Conservation (phyloP, 2,329 filamentous ascomycete species). For the Trichoderma sp. region DNA sequence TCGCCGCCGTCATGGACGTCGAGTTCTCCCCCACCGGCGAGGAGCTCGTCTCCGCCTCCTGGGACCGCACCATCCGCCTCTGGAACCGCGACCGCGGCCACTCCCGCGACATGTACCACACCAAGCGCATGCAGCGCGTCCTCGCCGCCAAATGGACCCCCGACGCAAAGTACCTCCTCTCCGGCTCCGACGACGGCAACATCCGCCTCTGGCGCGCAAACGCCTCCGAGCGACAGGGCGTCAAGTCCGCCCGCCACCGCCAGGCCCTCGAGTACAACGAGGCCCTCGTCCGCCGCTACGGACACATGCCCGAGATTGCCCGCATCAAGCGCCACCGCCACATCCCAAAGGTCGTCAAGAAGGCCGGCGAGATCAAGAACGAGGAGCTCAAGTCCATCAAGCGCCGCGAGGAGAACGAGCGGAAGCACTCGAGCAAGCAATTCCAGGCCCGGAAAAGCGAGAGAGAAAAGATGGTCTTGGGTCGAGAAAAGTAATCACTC, state of each 20-base stretch:
- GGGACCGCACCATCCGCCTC: slow-evolving; percentile 79
- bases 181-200: slow-evolving; percentile 91
- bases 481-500: slow-evolving; percentile 50
- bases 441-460: slow-evolving; percentile 70
- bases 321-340: slow-evolving; percentile 90
- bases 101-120: slow-evolving; percentile 92
- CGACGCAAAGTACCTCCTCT: slow-evolving; percentile 85
- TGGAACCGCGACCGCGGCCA: slow-evolving; percentile 80
- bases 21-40: slow-evolving; percentile 94
- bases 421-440: slow-evolving; percentile 85
- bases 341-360: slow-evolving; percentile 89
- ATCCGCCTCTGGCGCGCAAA: slow-evolving; percentile 81
- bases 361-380: slow-evolving; percentile 89
- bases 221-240: slow-evolving; percentile 75
- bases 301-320: slow-evolving; percentile 93
- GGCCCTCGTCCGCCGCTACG: slow-evolving; percentile 76
- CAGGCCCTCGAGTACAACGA: slow-evolving; percentile 91
- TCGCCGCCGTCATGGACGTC: slow-evolving; percentile 90
- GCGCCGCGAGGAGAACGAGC: slow-evolving; percentile 88
- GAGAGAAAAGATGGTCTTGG: slow-evolving; percentile 89
- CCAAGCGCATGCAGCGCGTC: slow-evolving; percentile 95
- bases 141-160: slow-evolving; percentile 82
- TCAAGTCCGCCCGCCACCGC: slow-evolving; percentile 81
- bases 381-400: slow-evolving; percentile 87
- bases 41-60: slow-evolving; percentile 85